Evolutionary conservation across 2,329 filamentous ascomycete genomes (phyloP), one percentile per base, ranked within the genome.

Genomic region (Aspergillus pseudoterreus): DNA sequence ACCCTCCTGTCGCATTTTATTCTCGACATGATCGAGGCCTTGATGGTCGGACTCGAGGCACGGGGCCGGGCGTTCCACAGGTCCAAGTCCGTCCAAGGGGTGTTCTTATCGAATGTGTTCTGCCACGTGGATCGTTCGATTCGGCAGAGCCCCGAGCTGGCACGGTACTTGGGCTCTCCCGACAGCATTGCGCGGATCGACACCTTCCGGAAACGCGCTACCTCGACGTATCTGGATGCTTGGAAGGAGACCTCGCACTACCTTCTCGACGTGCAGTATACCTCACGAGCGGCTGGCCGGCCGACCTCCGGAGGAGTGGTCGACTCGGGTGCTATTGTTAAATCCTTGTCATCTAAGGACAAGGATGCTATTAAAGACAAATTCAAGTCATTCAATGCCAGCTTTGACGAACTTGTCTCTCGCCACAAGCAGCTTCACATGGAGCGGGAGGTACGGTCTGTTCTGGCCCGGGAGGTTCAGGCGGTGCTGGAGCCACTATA

Each of bases 341-440:
- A 95, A 71, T 82, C 82, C 1, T 77, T 97, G 3, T 85, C 82
- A 43, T 90, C 86, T 63, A 96, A 96, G 70, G 94, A 99, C 67
- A 95, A 92, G 71, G 94, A 99, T 67, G 86, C 85, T 52, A 95
- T 97, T 73, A 99, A 99, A 73, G 85, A 90, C 71, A 97, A 97
- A 72, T 99, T 96, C 71, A 85, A 88, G 62, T 83, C 84, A 39
- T 99, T 99, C 78, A 99, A 99, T 69, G 77, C 81, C 8, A 84
- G 82, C 42, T 99, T 99, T 66, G 94, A 99, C 58, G 92, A 95
- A 27, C 82, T 96, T 71, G 85, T 96, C 6, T 73, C 81, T 30
- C 85, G 84, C 53, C 92, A 99, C 75, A 94, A 91, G 73, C 78
- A 80, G 24, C 88, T 90, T 64, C 86, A 80, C 63, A 96, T 97